phyloP scores from a whole-genome alignment of 331 rosid genomes.

The Quercus tomentella region DNA sequence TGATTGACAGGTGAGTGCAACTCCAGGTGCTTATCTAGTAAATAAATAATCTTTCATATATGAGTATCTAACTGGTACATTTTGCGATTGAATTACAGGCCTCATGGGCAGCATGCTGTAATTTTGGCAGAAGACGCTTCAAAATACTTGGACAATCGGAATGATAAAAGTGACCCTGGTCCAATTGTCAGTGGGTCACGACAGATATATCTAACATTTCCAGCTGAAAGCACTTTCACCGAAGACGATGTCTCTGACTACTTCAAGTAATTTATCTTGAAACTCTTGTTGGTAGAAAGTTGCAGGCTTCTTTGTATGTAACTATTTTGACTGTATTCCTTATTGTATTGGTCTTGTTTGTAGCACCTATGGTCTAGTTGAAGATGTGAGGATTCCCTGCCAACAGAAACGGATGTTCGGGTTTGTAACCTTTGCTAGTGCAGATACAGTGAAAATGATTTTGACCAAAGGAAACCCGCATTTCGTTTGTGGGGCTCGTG shows the following conservation, averaged over 20 bases:
- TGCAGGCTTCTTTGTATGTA: conserved; percentile 9
- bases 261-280: conserved; percentile 48
- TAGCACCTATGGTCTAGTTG: conserved; percentile 74
- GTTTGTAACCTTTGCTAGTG: conserved; percentile 69
- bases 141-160: conserved; percentile 29
- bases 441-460: conserved; percentile 68
- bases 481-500: conserved; percentile 73
- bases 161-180: conserved; percentile 46
- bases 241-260: conserved; percentile 87
- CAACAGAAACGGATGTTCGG: conserved; percentile 92
- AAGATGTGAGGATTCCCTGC: conserved; percentile 91
- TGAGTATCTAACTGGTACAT: neutral
- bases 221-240: conserved; percentile 85
- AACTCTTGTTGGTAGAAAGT: neutral
- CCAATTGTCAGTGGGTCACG: conserved; percentile 65
- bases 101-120: conserved; percentile 92
- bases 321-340: conserved; percentile 1
- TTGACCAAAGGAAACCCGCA: conserved; percentile 72
- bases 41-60: neutral
- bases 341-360: conserved; percentile 6
- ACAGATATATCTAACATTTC: conserved; percentile 84
- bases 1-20: conserved; percentile 58
- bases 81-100: conserved; percentile 46
- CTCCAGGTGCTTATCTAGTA: neutral
- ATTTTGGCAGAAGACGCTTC: conserved; percentile 69